Evolutionary conservation across 371 early-diverging fungal genomes (phyloP), one percentile per base, ranked within the genome.

Genomic region (Mucor circinelloides): DNA sequence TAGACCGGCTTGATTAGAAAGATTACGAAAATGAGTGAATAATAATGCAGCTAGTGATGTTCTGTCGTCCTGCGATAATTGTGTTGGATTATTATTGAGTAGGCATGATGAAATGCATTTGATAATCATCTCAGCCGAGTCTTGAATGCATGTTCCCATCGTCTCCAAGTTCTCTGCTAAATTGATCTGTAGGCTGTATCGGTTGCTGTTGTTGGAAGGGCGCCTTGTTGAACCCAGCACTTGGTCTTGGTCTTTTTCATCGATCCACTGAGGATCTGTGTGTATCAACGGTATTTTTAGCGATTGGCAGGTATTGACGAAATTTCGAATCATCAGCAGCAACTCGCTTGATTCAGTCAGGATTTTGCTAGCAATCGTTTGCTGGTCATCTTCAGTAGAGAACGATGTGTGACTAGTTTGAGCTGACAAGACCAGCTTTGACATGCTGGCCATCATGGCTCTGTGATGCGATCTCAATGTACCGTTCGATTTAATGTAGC

Each of bases 361-460:
- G 3, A 72, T 59, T 17, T 63, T 67, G n/a, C 46, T 55, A 60
- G 44, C 13, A 12, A 25, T 27, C 1, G 12, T 30, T 48, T 38
- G 93, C 89, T 91, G 28, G 88, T 84, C 30, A 85, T 89, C 2
- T 88, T 78, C 0, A 92, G 88, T 67, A 0, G 21, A 23, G 21
- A 60, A 54, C 19, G 38, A 23, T 27, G 30, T 42, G 19, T 65
- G 52, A 13, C 28, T 50, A 8, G 63, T 68, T 27, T 65, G 72
- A 28, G 68, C 56, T 8, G 93, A 84, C 32, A 96, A 81, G 17
- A 91, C 85, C 64, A 96, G 76, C 58, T 92, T 93, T 30, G 91
- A 90, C 44, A 95, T 84, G 1, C 90, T 77, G 17, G 89, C 88
- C 82, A 93, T 90, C 56, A 96, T 87, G 32, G 87, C 83, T 10